Evolutionary conservation across 306 rosid species (phyloP).

Genomic region (Oxytropis ochrocephala): DNA sequence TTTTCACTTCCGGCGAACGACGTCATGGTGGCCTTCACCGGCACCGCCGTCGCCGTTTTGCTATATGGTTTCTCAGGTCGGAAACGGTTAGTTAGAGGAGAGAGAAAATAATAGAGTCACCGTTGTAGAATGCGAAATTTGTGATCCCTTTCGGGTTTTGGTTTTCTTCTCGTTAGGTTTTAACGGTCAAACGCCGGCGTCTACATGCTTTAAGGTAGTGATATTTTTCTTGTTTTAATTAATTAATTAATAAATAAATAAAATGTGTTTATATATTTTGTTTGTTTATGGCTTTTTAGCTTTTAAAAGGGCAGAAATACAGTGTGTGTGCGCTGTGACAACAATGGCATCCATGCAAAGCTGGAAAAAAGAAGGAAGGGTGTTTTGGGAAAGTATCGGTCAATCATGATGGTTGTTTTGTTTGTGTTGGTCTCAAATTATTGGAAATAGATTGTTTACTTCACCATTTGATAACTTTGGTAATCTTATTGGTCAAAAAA

Average conservation of each 20-base stretch:
- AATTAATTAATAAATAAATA: not conserved
- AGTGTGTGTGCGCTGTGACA: slow-evolving; percentile 29
- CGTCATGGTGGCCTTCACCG: slow-evolving; percentile 35
- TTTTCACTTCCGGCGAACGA: slow-evolving; percentile 26
- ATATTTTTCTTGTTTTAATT: not conserved
- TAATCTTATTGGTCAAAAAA: too few species aligned
- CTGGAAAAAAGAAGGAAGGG: slow-evolving; percentile 18
- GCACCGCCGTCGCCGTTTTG: slow-evolving; percentile 34
- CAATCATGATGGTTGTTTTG: not conserved
- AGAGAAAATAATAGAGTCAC: not conserved
- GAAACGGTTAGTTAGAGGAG: slow-evolving; percentile 24
- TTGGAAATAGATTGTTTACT: too few species aligned
- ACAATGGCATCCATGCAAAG: slow-evolving; percentile 25
- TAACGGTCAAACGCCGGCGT: slow-evolving; percentile 56
- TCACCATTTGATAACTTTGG: too few species aligned
- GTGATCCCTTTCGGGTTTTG: slow-evolving; percentile 4
- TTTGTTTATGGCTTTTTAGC: not conserved
- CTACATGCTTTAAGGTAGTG: slow-evolving; percentile 13
- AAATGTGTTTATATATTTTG: not conserved
- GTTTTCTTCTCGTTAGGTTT: slow-evolving; percentile 21
- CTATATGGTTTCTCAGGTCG: slow-evolving; percentile 27
- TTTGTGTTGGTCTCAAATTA: not conserved
- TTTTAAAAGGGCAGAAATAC: slow-evolving; percentile 7
- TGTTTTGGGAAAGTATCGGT: slow-evolving; percentile 4
- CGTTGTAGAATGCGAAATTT: slow-evolving; percentile 5